Conservation (phyloP, 768 basidiomycete genomes). For the Boletus rufocinnamomeus region DNA sequence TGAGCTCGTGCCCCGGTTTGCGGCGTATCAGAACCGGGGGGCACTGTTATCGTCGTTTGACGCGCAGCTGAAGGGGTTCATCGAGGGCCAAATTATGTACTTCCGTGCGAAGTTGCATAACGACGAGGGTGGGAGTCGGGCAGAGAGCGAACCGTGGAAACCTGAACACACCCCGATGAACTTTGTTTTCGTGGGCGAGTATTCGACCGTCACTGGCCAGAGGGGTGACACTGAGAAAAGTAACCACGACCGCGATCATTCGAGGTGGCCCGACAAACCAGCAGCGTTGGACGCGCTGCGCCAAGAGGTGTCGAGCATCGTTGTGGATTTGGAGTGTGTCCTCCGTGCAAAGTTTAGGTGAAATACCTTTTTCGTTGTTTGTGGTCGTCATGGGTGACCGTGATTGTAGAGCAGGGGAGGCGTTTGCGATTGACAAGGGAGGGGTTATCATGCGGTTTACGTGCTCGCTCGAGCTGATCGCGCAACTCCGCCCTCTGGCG, state of each 20-base stretch:
- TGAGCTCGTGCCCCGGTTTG: constrained; percentile 17
- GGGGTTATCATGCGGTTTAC: constrained; percentile 28
- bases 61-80: constrained; percentile 20
- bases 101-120: constrained; percentile 19
- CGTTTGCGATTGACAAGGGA: constrained; percentile 23
- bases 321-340: constrained; percentile 15
- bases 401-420: constrained; percentile 17
- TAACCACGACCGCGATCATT: neutral
- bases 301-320: constrained; percentile 19
- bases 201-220: constrained; percentile 24
- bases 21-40: constrained; percentile 24
- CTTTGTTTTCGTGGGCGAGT: constrained; percentile 31
- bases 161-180: constrained; percentile 1
- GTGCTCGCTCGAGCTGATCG: constrained; percentile 26
- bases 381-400: neutral
- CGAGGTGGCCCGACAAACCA: neutral
- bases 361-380: neutral
- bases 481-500: constrained; percentile 15
- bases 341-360: constrained; percentile 24
- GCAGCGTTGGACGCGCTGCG: constrained; percentile 16
- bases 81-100: constrained; percentile 30
- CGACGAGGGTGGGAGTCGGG: neutral
- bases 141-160: neutral
- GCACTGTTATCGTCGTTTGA: constrained; percentile 18
- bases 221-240: neutral